A percentile compares a stretch with the other conserved stretches of the same genome.
These are phyloP conservation scores for Didymella exigua DNA, from an alignment of 2,329 filamentous ascomycete species.

Conservation along the genomic window DNA sequence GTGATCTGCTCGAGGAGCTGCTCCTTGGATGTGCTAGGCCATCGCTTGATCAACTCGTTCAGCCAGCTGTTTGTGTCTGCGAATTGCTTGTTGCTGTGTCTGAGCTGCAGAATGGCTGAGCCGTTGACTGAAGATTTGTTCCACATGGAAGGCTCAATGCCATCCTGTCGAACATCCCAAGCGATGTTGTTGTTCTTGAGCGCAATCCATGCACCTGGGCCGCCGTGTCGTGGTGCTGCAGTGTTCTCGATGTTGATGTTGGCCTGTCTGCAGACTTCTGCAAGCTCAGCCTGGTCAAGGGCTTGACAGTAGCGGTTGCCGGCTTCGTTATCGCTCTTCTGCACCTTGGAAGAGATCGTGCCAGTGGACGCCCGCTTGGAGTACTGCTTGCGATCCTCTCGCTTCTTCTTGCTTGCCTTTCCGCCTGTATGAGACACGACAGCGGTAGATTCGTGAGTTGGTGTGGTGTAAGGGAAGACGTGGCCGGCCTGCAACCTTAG, in stretches of 20 bases:
- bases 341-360: constrained; percentile 3
- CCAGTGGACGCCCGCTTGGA: constrained; percentile 2
- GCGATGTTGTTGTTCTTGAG: constrained; percentile 32
- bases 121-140: constrained; percentile 24
- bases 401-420: constrained; percentile 19
- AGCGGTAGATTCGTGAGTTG: not conserved
- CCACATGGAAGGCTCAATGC: constrained; percentile 14
- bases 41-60: not conserved
- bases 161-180: constrained; percentile 18
- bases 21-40: not conserved
- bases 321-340: constrained; percentile 18
- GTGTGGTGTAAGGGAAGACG: constrained; percentile 9
- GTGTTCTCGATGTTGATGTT: constrained; percentile 20
- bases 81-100: constrained; percentile 10
- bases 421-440: constrained; percentile 7
- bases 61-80: not conserved
- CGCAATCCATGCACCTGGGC: constrained; percentile 18
- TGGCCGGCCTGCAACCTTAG: constrained; percentile 9
- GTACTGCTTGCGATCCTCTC: constrained; percentile 15
- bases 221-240: constrained; percentile 11
- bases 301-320: constrained; percentile 15
- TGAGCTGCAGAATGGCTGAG: constrained; percentile 10
- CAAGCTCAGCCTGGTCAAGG: constrained; percentile 6
- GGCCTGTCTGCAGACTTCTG: not conserved
- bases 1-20: not conserved